Evolutionary conservation across 2,329 filamentous ascomycete species (phyloP).

Genomic region (Colletotrichum tropicicola): DNA sequence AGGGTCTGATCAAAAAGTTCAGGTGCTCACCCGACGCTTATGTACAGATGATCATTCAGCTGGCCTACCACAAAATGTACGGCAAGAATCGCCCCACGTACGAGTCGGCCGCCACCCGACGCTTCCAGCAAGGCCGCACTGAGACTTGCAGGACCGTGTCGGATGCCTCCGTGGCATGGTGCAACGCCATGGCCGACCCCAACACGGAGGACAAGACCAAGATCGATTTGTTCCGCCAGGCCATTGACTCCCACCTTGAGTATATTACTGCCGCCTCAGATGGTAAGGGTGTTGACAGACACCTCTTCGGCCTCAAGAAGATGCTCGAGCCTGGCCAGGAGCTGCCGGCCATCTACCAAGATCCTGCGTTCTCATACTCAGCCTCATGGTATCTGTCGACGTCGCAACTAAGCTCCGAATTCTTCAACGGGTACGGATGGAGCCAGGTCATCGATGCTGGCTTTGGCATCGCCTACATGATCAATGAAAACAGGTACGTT

Average conservation of each 20-base stretch:
- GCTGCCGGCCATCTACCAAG: constrained; percentile 83
- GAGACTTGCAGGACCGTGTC: constrained; percentile 95
- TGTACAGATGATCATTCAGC: constrained; percentile 98
- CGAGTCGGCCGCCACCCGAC: constrained; percentile 92
- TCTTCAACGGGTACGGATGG: constrained; percentile 99
- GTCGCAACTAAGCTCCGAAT: constrained; percentile 92
- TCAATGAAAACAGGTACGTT: constrained; percentile 91
- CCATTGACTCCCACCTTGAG: constrained; percentile 82
- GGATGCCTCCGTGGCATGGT: constrained; percentile 91
- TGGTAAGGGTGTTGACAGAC: constrained; percentile 92
- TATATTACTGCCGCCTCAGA: constrained; percentile 92
- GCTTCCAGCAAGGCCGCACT: constrained; percentile 95
- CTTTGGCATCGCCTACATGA: constrained; percentile 99
- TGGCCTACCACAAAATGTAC: constrained; percentile 99
- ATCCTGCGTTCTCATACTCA: constrained; percentile 86
- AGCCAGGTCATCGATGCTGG: constrained; percentile 96
- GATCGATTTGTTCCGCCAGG: constrained; percentile 81
- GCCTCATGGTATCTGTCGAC: constrained; percentile 89
- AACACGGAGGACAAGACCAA: constrained; percentile 70
- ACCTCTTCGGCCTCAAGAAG: constrained; percentile 97
- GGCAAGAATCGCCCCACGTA: constrained; percentile 98
- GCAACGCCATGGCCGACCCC: constrained; percentile 82
- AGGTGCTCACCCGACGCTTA: constrained; percentile 97
- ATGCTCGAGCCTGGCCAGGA: constrained; percentile 83
- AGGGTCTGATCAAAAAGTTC: constrained; percentile 99